Evolutionary conservation across 164 flowering plant genomes (phyloP).

Genomic region (Piper betle): DNA sequence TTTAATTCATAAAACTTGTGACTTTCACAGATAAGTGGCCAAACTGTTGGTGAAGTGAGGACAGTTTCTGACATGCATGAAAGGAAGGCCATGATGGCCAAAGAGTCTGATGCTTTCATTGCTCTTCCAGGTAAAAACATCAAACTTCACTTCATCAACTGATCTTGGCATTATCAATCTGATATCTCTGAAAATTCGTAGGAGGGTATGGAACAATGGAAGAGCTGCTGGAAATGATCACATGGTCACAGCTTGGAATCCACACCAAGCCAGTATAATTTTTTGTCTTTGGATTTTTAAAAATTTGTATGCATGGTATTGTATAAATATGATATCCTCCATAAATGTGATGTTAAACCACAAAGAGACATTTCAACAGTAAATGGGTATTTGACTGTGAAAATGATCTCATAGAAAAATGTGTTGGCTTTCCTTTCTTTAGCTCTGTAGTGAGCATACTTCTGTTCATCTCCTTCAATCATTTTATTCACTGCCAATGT

Average conservation of each 20-base stretch:
- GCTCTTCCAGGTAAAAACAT: constrained; percentile 74
- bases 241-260: constrained; percentile 92
- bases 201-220: constrained; percentile 99
- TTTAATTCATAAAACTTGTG: background rate
- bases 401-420: no score
- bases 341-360: background rate
- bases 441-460: no score
- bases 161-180: background rate
- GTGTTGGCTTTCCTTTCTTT: no score
- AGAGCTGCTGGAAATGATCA: constrained; percentile 79
- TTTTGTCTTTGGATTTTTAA: background rate
- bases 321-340: no score
- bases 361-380: no score
- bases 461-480: no score
- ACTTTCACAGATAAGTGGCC: constrained; percentile 63
- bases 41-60: constrained; percentile 73
- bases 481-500: background rate
- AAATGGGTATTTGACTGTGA: no score
- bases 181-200: constrained; percentile 11
- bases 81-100: constrained; percentile 82
- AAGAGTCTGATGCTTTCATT: constrained; percentile 76
- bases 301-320: background rate
- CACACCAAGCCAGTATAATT: constrained; percentile 72
- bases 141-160: background rate
- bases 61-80: constrained; percentile 81